Conservation (phyloP, 441 rosid genomes). For the Dalechampia spathulata region DNA sequence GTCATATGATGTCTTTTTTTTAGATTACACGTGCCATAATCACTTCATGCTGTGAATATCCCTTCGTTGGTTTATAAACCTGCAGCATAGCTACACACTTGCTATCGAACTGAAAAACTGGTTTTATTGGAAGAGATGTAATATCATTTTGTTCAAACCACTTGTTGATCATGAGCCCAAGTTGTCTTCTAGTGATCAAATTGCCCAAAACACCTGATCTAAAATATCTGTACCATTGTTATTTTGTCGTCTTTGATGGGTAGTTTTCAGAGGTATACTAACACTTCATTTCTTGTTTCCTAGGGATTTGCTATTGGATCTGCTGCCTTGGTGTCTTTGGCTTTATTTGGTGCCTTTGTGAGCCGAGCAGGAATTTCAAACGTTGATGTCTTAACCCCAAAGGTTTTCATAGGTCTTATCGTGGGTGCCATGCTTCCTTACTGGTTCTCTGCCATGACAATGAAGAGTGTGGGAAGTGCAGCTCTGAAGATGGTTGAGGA, state of each 20-base stretch:
- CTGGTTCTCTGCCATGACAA: slow-evolving; percentile 87
- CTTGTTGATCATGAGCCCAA: no score
- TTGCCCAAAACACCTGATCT: no score
- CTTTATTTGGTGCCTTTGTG: slow-evolving; percentile 72
- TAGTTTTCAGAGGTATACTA: background rate
- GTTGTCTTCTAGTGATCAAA: no score
- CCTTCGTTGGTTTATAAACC: no score
- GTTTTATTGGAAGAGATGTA: no score
- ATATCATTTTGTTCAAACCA: no score
- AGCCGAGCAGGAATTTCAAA: slow-evolving; percentile 57
- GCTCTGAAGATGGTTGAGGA: slow-evolving; percentile 81
- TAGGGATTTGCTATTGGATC: slow-evolving; percentile 81
- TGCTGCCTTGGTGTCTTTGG: slow-evolving; percentile 71
- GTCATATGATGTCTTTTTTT: background rate
- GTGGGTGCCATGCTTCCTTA: slow-evolving; percentile 84
- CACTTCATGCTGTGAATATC: background rate
- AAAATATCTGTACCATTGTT: no score
- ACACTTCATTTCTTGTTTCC: background rate
- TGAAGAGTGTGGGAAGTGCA: slow-evolving; percentile 85
- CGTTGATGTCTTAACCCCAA: slow-evolving; percentile 67
- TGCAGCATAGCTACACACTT: no score
- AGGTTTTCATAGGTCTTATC: slow-evolving; percentile 62
- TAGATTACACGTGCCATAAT: background rate
- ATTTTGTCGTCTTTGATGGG: no score
- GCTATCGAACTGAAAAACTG: no score